Conservation (phyloP, 2,329 filamentous ascomycete genomes). For the Ilyonectria destructans region DNA sequence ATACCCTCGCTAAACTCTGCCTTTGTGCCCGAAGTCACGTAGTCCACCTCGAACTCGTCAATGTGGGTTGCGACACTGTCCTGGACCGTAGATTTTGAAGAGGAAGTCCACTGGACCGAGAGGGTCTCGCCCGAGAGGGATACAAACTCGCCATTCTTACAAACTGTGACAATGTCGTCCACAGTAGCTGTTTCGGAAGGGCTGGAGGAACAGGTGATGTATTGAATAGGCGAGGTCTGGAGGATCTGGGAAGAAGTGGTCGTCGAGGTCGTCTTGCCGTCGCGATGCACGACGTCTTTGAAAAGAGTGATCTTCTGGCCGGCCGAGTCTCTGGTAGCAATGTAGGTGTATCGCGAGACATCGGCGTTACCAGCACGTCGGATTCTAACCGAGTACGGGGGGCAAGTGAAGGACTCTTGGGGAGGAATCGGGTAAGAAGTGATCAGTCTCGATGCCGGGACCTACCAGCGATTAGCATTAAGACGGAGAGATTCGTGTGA, state of each 20-base stretch:
- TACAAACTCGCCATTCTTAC: slow-evolving; percentile 73
- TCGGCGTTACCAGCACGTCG: slow-evolving; percentile 65
- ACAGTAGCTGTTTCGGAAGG: slow-evolving; percentile 46
- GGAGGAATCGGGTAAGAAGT: slow-evolving; percentile 79
- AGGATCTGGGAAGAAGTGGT: slow-evolving; percentile 62
- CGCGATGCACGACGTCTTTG: slow-evolving; percentile 68
- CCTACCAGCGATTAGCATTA: slow-evolving; percentile 58
- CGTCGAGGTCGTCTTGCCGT: slow-evolving; percentile 68
- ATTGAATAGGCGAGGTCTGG: slow-evolving; percentile 55
- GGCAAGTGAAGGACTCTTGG: slow-evolving; percentile 75
- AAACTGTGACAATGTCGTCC: slow-evolving; percentile 69
- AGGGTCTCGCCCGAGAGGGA: slow-evolving; percentile 72
- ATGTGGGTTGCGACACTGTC: slow-evolving; percentile 54
- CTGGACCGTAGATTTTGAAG: slow-evolving; percentile 55
- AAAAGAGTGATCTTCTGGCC: slow-evolving; percentile 72
- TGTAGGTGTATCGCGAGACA: slow-evolving; percentile 74
- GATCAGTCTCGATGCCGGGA: slow-evolving; percentile 73
- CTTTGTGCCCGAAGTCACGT: slow-evolving; percentile 63
- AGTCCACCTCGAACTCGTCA: slow-evolving; percentile 64
- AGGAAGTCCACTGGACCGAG: slow-evolving; percentile 54
- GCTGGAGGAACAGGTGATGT: slow-evolving; percentile 54
- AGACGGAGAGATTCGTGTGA: too few relatives aligned
- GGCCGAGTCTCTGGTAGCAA: slow-evolving; percentile 67
- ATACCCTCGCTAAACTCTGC: slow-evolving; percentile 69
- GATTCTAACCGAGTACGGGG: slow-evolving; percentile 72